Percentiles rank a stretch among this genome's conserved stretches.
Conservation (phyloP, 345 rosid genomes). For the Bruguiera sexangula region DNA sequence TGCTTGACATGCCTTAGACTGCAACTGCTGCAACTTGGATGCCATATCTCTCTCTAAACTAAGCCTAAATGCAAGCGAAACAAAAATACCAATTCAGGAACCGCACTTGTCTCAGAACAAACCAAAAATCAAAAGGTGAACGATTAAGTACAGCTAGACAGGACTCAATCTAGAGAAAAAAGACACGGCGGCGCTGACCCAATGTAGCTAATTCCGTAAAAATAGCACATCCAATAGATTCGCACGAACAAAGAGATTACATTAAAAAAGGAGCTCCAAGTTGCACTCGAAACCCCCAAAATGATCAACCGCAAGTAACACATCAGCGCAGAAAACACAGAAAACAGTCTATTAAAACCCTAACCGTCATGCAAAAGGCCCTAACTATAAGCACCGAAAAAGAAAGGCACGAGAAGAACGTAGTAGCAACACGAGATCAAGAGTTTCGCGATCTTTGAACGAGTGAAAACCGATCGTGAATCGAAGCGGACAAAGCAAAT, state of each 20-base stretch:
- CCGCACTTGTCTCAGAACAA: not conserved
- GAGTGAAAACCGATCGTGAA: not conserved
- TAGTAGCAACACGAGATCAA: conserved; percentile 1
- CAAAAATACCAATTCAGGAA: not conserved
- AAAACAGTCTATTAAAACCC: conserved; percentile 2
- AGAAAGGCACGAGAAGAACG: not conserved
- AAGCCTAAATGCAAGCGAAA: not conserved
- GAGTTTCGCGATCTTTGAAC: not conserved
- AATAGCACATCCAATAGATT: too few relatives aligned
- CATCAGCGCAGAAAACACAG: not conserved
- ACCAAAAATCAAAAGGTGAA: not conserved
- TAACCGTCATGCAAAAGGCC: not conserved
- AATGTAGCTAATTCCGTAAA: too few relatives aligned
- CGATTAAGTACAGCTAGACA: not conserved
- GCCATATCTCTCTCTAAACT: conserved; percentile 39
- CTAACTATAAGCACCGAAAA: conserved; percentile 2
- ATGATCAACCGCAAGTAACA: not conserved
- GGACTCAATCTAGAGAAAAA: too few relatives aligned
- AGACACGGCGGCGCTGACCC: too few relatives aligned
- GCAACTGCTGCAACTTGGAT: conserved; percentile 52
- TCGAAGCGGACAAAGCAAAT: not conserved
- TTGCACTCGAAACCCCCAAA: too few relatives aligned
- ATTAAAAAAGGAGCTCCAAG: too few relatives aligned
- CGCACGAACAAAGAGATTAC: too few relatives aligned
- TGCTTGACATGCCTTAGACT: conserved; percentile 58